Evolutionary conservation across 176 grass and related monocot genomes (phyloP), one percentile per base, ranked within the genome.

Genomic region (Elaeis guineensis): DNA sequence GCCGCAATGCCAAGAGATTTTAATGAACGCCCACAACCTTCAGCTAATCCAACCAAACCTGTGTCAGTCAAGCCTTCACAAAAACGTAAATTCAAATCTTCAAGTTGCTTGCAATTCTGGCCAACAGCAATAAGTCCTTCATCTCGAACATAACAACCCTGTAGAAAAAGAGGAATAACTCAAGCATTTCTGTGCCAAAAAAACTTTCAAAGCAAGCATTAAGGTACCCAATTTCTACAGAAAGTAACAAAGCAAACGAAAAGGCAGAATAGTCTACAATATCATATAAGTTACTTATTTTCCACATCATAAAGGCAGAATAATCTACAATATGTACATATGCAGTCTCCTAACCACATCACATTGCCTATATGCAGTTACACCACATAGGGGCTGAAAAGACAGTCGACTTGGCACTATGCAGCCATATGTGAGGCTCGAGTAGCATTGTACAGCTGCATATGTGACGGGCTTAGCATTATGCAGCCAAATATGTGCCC

Each of bases 121-220:
- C 91, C 83, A 5, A 96, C 72, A 44, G 91, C 83, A 79, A 82
- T 72, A 51, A 96, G 86, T 67, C 86, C 91, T 82, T 50, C 54
- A 78, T 96, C 86, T 79, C 91, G 77, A 85, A 90, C 70, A 72
- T 87, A 90, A 54, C 91, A 96, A 75, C 80, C 91, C 86, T 90
- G 57, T 67, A 77, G 29, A 78, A 50, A 70, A 74, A 30, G 16
- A 2, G 35, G 2, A 12, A 11, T 66, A 25, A 0, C 11, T 12
- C 8, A 59, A 50, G 75, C 15, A 17, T 18, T 16, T 15, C 55
- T 77, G n/a, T 5, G 15, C 21, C 19, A 32, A 58, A 73, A 73
- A 56, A 67, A 24, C 54, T 22, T 21, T 56, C 54, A 56, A 56
- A 56, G 21, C 21, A 56, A 56, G 21, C 18, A 22, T 20, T 56